Evolutionary conservation across 2,329 filamentous ascomycete species (phyloP).

Genomic region (Alternaria rosae): DNA sequence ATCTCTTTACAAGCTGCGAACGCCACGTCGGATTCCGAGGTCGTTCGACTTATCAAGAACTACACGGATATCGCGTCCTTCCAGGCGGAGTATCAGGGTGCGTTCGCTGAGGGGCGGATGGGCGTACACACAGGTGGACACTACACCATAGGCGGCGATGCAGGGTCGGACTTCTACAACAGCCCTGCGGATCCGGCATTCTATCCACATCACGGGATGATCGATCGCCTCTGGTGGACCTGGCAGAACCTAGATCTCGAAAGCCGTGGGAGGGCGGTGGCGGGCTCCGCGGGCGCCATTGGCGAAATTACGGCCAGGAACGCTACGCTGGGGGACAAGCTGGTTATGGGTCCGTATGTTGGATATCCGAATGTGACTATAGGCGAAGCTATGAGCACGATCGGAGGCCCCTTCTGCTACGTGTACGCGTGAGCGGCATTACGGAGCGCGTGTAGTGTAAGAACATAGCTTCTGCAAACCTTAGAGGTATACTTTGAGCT

Average conservation of each 20-base stretch:
- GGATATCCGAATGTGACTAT: no score
- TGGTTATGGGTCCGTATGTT: no score
- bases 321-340: no score
- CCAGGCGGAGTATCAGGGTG: slow-evolving; percentile 48
- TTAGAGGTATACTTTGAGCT: no score
- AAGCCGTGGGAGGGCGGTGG: no score
- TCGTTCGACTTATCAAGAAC: slow-evolving; percentile 31
- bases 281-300: no score
- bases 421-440: no score
- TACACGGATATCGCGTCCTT: slow-evolving; percentile 45
- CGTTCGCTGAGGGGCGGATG: slow-evolving; percentile 41
- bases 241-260: slow-evolving; percentile 57
- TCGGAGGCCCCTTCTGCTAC: no score
- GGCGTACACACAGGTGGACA: slow-evolving; percentile 58
- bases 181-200: slow-evolving; percentile 58
- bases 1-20: slow-evolving; percentile 36
- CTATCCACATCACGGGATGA: slow-evolving; percentile 57
- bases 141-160: slow-evolving; percentile 44
- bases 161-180: slow-evolving; percentile 49
- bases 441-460: no score
- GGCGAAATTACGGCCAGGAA: no score
- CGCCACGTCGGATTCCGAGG: slow-evolving; percentile 34
- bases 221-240: slow-evolving; percentile 59
- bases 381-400: no score
- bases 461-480: no score